A percentile compares a stretch with the other conserved stretches of the same genome.
Evolutionary conservation across 768 basidiomycete species (phyloP).

Genomic region (Amanita fuliginea): DNA sequence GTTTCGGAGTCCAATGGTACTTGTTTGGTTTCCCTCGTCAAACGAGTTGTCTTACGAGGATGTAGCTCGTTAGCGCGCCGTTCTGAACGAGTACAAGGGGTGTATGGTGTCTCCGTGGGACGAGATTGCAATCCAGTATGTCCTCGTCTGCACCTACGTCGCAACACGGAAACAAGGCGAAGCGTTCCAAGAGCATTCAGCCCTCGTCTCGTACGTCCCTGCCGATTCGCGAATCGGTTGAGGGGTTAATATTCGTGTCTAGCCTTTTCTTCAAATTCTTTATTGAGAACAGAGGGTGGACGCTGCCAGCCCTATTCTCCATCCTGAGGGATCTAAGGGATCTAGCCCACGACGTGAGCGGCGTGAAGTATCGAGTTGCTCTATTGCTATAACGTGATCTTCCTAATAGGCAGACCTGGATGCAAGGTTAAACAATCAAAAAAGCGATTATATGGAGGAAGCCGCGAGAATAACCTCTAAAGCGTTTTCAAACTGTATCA

Average conservation of each 20-base stretch:
- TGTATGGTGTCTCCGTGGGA: constrained; percentile 72
- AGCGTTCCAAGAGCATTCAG: constrained; percentile 74
- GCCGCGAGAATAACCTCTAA: constrained; percentile 80
- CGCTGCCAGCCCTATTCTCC: constrained; percentile 72
- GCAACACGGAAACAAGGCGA: constrained; percentile 56
- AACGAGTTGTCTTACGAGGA: constrained; percentile 8
- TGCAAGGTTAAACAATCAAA: constrained; percentile 43
- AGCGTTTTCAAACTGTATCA: constrained; percentile 83
- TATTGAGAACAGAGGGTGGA: constrained; percentile 77
- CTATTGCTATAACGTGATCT: not conserved
- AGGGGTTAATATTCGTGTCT: not conserved
- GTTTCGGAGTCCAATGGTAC: constrained; percentile 45
- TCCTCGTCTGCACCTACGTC: constrained; percentile 61
- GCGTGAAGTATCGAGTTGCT: not conserved
- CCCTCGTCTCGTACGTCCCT: constrained; percentile 61
- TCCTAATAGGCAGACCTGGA: constrained; percentile 46
- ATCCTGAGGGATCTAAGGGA: constrained; percentile 75
- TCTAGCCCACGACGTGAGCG: constrained; percentile 68
- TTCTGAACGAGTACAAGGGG: constrained; percentile 41
- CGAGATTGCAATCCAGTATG: constrained; percentile 76
- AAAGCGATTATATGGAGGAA: constrained; percentile 70
- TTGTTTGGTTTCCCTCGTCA: constrained; percentile 7
- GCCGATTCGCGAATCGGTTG: not conserved
- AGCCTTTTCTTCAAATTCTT: constrained; percentile 76
- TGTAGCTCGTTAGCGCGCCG: constrained; percentile 19